Percentiles rank a stretch among this genome's conserved stretches.
phyloP scores from a whole-genome alignment of 2,329 filamentous ascomycete genomes.

The Teratosphaeria zuluensis region DNA sequence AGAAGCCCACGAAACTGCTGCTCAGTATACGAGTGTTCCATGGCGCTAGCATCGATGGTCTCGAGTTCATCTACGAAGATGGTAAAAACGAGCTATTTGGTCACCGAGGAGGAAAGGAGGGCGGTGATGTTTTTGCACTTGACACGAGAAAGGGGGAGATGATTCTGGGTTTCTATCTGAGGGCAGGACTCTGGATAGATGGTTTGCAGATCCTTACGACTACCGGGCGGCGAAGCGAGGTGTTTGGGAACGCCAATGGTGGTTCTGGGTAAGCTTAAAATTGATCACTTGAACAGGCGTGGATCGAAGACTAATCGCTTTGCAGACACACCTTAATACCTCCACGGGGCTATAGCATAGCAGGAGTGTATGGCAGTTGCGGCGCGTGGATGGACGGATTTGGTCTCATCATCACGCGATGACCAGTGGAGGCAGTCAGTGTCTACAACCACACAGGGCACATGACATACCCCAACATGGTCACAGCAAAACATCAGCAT shows the following conservation, averaged over 20 bases:
- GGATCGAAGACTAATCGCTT: background rate
- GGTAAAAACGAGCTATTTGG: constrained; percentile 77
- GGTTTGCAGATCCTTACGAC: constrained; percentile 85
- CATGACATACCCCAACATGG: background rate
- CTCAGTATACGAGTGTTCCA: constrained; percentile 68
- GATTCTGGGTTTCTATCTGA: constrained; percentile 74
- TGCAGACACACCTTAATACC: constrained; percentile 76
- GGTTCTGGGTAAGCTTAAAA: constrained; percentile 65
- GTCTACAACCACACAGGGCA: background rate
- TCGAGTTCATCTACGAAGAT: constrained; percentile 93
- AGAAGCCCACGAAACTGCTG: constrained; percentile 53
- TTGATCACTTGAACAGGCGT: background rate
- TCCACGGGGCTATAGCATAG: constrained; percentile 78
- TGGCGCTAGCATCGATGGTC: constrained; percentile 65
- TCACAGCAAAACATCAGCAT: background rate
- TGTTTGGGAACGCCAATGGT: constrained; percentile 73
- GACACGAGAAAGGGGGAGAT: constrained; percentile 80
- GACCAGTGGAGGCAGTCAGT: constrained; percentile 19
- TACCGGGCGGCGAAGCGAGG: constrained; percentile 70
- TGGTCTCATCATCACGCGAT: constrained; percentile 67
- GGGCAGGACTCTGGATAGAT: constrained; percentile 75
- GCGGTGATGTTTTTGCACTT: constrained; percentile 66
- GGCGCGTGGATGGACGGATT: constrained; percentile 78
- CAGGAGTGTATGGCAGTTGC: constrained; percentile 75
- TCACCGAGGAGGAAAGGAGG: constrained; percentile 60